These are phyloP conservation scores for Pichia occidentalis DNA, from an alignment of 805 yeast genomes.

Conservation along the genomic window DNA sequence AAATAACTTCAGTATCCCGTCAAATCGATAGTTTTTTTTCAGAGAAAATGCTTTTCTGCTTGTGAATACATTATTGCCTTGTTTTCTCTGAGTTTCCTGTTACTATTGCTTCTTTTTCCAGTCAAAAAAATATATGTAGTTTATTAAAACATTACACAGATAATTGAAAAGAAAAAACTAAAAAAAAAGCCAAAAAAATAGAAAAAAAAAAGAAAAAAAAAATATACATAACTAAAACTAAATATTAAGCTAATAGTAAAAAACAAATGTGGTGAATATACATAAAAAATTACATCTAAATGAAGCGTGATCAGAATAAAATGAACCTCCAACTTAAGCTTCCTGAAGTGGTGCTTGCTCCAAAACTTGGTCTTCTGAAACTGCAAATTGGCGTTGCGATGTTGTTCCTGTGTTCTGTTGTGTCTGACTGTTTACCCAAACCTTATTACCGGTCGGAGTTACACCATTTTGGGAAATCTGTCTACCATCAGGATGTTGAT, in stretches of 20 bases:
- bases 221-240: conserved; percentile 3
- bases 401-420: conserved; percentile 33
- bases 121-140: no score
- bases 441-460: conserved; percentile 21
- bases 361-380: conserved; percentile 65
- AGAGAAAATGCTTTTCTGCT: no score
- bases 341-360: conserved; percentile 57
- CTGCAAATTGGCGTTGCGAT: conserved; percentile 66
- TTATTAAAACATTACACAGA: no score
- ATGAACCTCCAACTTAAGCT: conserved; percentile 12
- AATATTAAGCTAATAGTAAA: neutral
- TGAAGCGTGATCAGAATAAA: neutral
- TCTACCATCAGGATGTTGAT: conserved; percentile 78
- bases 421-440: conserved; percentile 27
- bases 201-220: neutral
- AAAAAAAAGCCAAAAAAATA: conserved; percentile 3
- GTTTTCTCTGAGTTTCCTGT: no score
- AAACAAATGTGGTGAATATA: no score
- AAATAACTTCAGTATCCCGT: no score
- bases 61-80: no score
- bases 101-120: no score
- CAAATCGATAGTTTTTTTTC: no score
- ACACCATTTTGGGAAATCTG: conserved; percentile 23
- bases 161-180: conserved; percentile 1
- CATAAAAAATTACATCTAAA: conserved; percentile 4